phyloP scores from a whole-genome alignment of 1,284 basidiomycete species.

The Phellopilus nigrolimitatus region DNA sequence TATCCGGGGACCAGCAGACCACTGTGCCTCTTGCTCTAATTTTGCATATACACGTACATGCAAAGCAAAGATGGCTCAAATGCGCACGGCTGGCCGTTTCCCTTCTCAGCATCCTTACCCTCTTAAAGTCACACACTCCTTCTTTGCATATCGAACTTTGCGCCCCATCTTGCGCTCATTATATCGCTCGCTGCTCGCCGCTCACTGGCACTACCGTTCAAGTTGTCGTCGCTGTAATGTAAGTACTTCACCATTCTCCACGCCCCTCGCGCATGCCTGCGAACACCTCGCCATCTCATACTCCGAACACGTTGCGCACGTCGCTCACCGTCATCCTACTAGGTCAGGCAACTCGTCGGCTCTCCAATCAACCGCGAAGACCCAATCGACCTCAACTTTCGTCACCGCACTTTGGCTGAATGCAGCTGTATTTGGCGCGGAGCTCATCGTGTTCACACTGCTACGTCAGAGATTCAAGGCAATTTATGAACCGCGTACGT shows the following conservation, averaged over 20 bases:
- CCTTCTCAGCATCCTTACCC: background rate
- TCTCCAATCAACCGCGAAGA: conserved; percentile 16
- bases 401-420: conserved; percentile 76
- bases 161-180: background rate
- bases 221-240: too few relatives aligned
- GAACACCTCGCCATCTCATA: background rate
- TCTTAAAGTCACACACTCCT: background rate
- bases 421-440: conserved; percentile 56
- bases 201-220: too few relatives aligned
- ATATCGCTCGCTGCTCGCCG: background rate
- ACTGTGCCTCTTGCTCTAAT: too few relatives aligned
- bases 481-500: conserved; percentile 80
- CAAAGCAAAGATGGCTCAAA: background rate
- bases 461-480: conserved; percentile 66
- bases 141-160: background rate
- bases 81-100: background rate
- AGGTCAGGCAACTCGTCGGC: conserved; percentile 15
- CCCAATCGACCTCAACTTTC: conserved; percentile 55
- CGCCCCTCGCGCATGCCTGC: background rate
- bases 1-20: too few relatives aligned
- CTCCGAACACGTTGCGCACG: background rate
- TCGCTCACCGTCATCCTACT: background rate
- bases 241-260: background rate
- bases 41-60: conserved; percentile 10
- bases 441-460: conserved; percentile 68